Percentiles rank a stretch among this genome's conserved stretches.
Evolutionary conservation across 1,139 yeast species (phyloP).

Genomic region (Sugiyamaella neomexicana): DNA sequence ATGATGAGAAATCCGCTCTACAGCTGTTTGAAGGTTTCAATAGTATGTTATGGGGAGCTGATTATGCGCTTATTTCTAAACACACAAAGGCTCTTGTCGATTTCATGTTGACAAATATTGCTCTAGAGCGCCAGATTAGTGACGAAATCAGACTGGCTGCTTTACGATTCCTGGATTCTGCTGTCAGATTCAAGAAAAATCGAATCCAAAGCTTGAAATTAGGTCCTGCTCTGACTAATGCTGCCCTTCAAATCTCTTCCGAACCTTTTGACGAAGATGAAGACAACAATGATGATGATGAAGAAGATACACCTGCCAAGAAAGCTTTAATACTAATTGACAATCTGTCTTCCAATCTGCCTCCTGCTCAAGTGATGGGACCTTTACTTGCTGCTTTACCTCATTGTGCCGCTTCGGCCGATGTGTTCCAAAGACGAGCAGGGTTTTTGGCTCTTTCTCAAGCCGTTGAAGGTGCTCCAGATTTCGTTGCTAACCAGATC

Average conservation of each 20-base stretch:
- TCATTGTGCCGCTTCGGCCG: slow-evolving; percentile 59
- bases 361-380: slow-evolving; percentile 78
- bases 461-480: slow-evolving; percentile 92
- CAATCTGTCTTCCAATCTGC: slow-evolving; percentile 75
- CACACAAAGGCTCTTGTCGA: slow-evolving; percentile 66
- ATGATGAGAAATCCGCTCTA: slow-evolving; percentile 71
- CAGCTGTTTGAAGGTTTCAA: slow-evolving; percentile 84
- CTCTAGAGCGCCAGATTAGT: slow-evolving; percentile 65
- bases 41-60: slow-evolving; percentile 65
- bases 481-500: slow-evolving; percentile 75
- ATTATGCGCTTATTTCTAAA: slow-evolving; percentile 77
- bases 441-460: slow-evolving; percentile 80
- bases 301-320: slow-evolving; percentile 77
- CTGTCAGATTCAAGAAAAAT: slow-evolving; percentile 61
- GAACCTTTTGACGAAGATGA: slow-evolving; percentile 70
- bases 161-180: slow-evolving; percentile 78
- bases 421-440: slow-evolving; percentile 83
- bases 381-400: slow-evolving; percentile 75
- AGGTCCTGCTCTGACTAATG: slow-evolving; percentile 75
- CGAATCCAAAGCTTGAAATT: slow-evolving; percentile 64
- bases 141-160: slow-evolving; percentile 84
- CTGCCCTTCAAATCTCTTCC: slow-evolving; percentile 75
- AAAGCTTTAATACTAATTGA: slow-evolving; percentile 82
- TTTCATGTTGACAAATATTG: slow-evolving; percentile 68
- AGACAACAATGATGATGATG: slow-evolving; percentile 84